Evolutionary conservation across 2,329 filamentous ascomycete species (phyloP), one percentile per base, ranked within the genome.

Genomic region (Mollisiaceae sp.): DNA sequence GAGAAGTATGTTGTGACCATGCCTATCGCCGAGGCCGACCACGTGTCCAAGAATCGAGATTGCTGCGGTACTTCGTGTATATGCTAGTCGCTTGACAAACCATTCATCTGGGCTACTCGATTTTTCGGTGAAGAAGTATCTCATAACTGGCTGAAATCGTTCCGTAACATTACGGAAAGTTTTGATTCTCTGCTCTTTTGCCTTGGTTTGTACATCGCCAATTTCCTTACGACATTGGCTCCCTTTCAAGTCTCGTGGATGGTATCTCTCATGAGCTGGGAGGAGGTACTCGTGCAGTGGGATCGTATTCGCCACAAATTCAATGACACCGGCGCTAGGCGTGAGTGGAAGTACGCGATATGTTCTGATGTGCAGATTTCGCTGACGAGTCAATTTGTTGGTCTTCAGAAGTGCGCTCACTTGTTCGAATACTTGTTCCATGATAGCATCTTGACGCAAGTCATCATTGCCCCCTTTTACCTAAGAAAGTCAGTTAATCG

Each of bases 381-480:
- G 90, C 75, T 97, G 93, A 45, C 93, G 90, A 2, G 95, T 97
- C 14, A 89, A 86, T 63, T 92, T 89, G 77, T 98, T 93, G 58
- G 92, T 89, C 76, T 92, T 91, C 32, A 99, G 82, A 24, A 99
- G 86, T 60, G 92, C 91, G 65, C 93, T 98, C 24, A 97, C 95
- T 78, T 97, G 93, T 65, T 94, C 92, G 77, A 99, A 99, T 1
- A 99, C 95, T 79, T 99, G 95, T 78, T 99, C 96, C 96, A 99
- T 99, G 82, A 89, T 99, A 54, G 94, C 93, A 75, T 99, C 95
- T 80, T 99, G 95, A 9, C 96, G 91, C 14, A 99, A 85, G 76
- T 99, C 94, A 77, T 99, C 95, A 75, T 94, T 94, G 20, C 95
- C 94, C 68, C 93, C 93, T 82, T 99, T 99, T 76, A 97, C 89